These are phyloP conservation scores for Lactifluus echinatus DNA, from an alignment of 768 basidiomycete genomes.

Conservation along the genomic window DNA sequence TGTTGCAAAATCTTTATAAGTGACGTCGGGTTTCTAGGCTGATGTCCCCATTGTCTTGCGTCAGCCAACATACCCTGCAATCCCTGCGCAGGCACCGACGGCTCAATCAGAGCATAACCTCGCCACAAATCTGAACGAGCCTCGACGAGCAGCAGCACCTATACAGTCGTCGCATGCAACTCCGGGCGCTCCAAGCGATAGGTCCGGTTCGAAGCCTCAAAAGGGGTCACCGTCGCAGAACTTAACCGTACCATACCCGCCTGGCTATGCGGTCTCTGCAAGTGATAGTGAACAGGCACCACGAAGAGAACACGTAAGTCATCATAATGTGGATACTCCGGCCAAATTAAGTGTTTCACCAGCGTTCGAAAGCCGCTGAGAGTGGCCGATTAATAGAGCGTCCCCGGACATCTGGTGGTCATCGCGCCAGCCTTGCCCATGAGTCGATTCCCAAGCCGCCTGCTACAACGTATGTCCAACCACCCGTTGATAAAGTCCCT, in stretches of 20 bases:
- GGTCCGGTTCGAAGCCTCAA: constrained; percentile 3
- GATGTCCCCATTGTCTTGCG: constrained; percentile 13
- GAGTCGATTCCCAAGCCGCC: constrained; percentile 9
- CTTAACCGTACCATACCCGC: constrained; percentile 18
- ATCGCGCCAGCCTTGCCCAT: constrained; percentile 10
- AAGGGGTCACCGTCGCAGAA: constrained; percentile 15
- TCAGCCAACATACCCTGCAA: neutral
- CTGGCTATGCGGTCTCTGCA: constrained; percentile 21
- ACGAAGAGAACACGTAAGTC: constrained; percentile 18
- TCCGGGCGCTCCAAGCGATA: neutral
- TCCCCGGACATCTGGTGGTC: constrained; percentile 15
- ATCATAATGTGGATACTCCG: neutral
- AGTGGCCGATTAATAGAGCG: constrained; percentile 12
- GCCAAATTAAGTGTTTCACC: neutral
- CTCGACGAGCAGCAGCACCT: neutral
- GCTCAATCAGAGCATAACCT: constrained; percentile 1
- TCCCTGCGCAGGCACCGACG: neutral
- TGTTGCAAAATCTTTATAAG: neutral
- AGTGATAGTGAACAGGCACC: constrained; percentile 18
- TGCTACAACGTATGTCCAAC: neutral
- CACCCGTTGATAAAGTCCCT: neutral
- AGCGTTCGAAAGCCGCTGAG: constrained; percentile 12
- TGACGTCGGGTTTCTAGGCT: neutral
- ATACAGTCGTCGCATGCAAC: neutral
- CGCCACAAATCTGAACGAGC: neutral